These are phyloP conservation scores for Yamadazyma atmosphaerica DNA, from an alignment of 1,139 yeast genomes.

Conservation along the genomic window DNA sequence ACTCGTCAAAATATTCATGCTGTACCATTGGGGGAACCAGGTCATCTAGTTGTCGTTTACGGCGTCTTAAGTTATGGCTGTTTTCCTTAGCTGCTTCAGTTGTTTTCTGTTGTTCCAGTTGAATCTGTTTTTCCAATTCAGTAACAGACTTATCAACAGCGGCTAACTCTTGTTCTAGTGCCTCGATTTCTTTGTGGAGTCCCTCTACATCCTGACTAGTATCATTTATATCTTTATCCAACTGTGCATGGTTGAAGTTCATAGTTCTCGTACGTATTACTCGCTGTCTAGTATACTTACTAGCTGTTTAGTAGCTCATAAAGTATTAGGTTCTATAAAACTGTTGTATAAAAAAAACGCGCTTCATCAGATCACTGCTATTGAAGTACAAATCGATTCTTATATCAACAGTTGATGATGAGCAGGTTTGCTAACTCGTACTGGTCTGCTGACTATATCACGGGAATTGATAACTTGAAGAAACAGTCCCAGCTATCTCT, in stretches of 20 bases:
- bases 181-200: conserved; percentile 16
- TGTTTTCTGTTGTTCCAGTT: conserved; percentile 2
- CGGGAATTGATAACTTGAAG: conserved; percentile 35
- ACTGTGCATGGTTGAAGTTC: conserved; percentile 1
- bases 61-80: conserved; percentile 3
- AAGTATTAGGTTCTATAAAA: too few species aligned
- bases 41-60: conserved; percentile 8
- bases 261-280: background rate
- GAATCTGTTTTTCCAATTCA: conserved; percentile 8
- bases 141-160: conserved; percentile 5
- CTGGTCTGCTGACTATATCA: conserved; percentile 46
- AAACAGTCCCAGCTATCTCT: conserved; percentile 35
- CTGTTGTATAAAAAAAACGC: too few species aligned
- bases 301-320: too few species aligned
- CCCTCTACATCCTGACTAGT: conserved; percentile 15
- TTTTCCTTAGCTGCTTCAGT: background rate
- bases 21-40: conserved; percentile 19
- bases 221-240: conserved; percentile 12
- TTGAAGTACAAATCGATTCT: too few species aligned
- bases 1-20: conserved; percentile 31
- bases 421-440: conserved; percentile 21
- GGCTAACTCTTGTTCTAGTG: conserved; percentile 13
- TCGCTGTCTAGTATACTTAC: too few species aligned
- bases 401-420: conserved; percentile 2
- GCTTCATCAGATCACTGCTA: background rate